Evolutionary conservation across 2,329 filamentous ascomycete genomes (phyloP).

Genomic region (Trichoderma breve): DNA sequence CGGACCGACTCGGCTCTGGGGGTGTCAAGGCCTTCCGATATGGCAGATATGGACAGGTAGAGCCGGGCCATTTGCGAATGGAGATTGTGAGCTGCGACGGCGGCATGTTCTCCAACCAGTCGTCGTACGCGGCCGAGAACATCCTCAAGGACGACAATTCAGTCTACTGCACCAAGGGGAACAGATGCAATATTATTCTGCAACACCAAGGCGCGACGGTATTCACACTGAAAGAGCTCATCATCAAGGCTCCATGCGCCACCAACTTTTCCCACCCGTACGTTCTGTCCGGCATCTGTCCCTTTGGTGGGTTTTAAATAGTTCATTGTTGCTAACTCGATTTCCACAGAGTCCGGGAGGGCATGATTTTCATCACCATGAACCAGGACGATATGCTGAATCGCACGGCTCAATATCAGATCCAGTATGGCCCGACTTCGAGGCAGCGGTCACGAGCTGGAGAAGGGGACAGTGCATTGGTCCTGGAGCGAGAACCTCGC

Average conservation of each 20-base stretch:
- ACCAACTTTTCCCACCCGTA: constrained; percentile 82
- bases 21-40: constrained; percentile 66
- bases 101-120: constrained; percentile 64
- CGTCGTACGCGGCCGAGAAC: constrained; percentile 70
- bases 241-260: constrained; percentile 79
- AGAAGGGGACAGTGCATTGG: constrained; percentile 23
- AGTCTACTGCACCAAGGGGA: constrained; percentile 88
- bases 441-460: constrained; percentile 22
- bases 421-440: constrained; percentile 55
- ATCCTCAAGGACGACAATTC: constrained; percentile 77
- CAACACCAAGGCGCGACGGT: constrained; percentile 76
- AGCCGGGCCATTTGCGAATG: constrained; percentile 77
- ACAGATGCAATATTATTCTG: constrained; percentile 81
- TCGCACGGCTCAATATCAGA: constrained; percentile 71
- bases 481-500: constrained; percentile 25
- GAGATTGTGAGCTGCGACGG: constrained; percentile 89
- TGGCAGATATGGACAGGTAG: constrained; percentile 82
- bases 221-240: constrained; percentile 79
- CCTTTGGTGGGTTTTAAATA: background rate
- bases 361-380: constrained; percentile 91
- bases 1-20: constrained; percentile 51
- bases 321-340: constrained; percentile 28
- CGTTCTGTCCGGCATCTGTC: constrained; percentile 38
- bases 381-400: constrained; percentile 70
- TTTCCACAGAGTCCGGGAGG: constrained; percentile 71